Base-by-base conservation (phyloP, 2,329 filamentous ascomycete genomes). In the Aotearoamyces nothofagi region DNA sequence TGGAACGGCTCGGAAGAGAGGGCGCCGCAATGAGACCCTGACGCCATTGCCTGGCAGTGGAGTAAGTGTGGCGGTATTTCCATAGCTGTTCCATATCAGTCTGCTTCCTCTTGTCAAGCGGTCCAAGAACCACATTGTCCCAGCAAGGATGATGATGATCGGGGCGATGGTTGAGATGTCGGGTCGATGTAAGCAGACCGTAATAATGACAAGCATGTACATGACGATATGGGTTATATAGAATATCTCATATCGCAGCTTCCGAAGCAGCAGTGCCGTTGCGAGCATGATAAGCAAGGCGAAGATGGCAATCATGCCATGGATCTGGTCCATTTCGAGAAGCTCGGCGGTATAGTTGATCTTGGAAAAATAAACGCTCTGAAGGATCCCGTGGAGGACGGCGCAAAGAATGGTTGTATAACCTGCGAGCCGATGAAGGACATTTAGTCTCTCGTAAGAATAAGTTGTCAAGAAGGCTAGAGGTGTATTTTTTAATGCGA, bases 381-480 rank as follows among this genome's bases (percentile, higher is more conserved):
- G 64, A 14, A 54, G 41, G 13, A 48, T 49, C 3, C 48, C 54
- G 31, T 72, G 67, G 3, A 66, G 33, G 10, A 66, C 43, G 33
- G 60, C 46, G 17, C 54, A 51, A 17, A 53, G 32, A 15, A 70
- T 53, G 11, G 62, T 60, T 5, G 54, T 55, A 38, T 60, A 64
- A 3, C 67, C 67, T 4, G 58, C 56, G 11, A 65, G 49, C 33
- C 62, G 61, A 39, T 74, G 69, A 3, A 74, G 53, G 27, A 62
- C 54, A 39, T 70, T 72, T 29, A 74, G 57, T 12, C 63, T 57
- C 34, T 73, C 68, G 42, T 74, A 68, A 4, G 66, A 70, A 40
- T 61, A 65, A 2, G 57, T 50, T 1, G 61, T 62, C 8, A 74
- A 37, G 33, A 60, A 58, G 0, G 60, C 60, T 11, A 73, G 44